phyloP scores from a whole-genome alignment of 352 stramenopile genomes.

The Hyphochytrium catenoides region DNA sequence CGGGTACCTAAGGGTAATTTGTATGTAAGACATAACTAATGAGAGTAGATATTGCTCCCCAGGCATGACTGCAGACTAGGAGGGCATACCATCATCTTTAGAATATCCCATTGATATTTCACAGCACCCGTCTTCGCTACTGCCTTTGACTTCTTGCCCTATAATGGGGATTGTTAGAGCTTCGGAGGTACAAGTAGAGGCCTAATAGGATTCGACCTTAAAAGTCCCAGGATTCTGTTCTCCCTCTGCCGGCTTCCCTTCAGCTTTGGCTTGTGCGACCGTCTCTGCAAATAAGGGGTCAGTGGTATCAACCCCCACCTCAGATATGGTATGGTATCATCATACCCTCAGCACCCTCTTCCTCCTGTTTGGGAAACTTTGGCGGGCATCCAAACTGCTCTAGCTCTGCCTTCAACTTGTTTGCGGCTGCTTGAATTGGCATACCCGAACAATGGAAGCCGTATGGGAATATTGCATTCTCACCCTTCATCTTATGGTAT shows the following conservation, averaged over 20 bases:
- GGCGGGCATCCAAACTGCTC: constrained; percentile 75
- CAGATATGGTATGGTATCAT: constrained; percentile 2
- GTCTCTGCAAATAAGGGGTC: neutral
- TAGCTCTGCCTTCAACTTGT: constrained; percentile 97
- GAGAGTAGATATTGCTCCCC: neutral
- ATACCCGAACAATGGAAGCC: constrained; percentile 99
- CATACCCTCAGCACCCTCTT: constrained; percentile 5
- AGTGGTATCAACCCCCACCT: neutral
- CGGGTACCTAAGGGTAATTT: constrained; percentile 15
- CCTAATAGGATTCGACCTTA: too few species aligned
- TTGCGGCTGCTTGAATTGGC: constrained; percentile 97
- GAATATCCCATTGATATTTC: constrained; percentile 94
- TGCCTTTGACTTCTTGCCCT: constrained; percentile 95
- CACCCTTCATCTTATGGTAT: constrained; percentile 89
- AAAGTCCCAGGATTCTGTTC: too few species aligned
- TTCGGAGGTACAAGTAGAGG: too few species aligned
- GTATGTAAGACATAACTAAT: neutral
- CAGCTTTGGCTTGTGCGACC: constrained; percentile 1
- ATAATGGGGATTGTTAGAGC: too few species aligned
- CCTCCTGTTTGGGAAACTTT: constrained; percentile 59
- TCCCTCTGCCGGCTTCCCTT: too few species aligned
- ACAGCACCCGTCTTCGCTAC: constrained; percentile 90
- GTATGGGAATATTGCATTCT: constrained; percentile 98
- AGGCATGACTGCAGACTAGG: too few species aligned
- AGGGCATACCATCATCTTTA: constrained; percentile 72